Evolutionary conservation across 169 alveolate genomes (phyloP), one percentile per base, ranked within the genome.

Genomic region (Eimeria sp.): DNA sequence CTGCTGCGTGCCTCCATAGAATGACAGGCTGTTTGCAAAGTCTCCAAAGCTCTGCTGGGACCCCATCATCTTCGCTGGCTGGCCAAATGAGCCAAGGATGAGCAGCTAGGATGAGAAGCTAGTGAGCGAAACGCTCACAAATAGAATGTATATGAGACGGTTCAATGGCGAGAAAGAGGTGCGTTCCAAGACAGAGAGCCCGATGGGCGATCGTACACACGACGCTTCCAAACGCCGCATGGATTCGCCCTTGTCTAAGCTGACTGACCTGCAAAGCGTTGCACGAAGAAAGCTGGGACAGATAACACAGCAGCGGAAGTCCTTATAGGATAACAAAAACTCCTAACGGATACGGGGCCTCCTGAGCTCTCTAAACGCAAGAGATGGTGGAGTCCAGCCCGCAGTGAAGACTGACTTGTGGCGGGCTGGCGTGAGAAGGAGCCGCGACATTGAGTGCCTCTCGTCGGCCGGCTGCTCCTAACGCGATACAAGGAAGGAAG

Each of bases 41-140:
- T 91, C 96, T 52, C 96, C 85, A 56, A 91, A 91, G 33, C 89
- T 76, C 96, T 91, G 91, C 88, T 74, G 85, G 23, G 95, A 71
- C 27, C 78, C 89, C 96, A 91, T 91, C 76, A 60, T 90, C 62
- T 74, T 89, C 93, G 43, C 66, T 11, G 93, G 49, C 54, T 58
- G 54, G 90, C 90, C 30, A 11, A 30, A 9, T 16, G n/a, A 6
- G 77, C 52, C 90, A 37, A 37, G 76, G 90, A 33, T 23, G 58
- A 58, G 52, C 76, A 58, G 49, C 54, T 52, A 33, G 49, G 76
- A 30, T 27, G 43, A 37, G 77, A 54, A 60, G 77, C 90, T 83
- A 18, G 87, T 6, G 74, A 76, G 77, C 16, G 30, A 33, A n/a
- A 25, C 90, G 25, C 77, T 30, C 77, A 56, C 37, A 83, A 52